phyloP scores from a whole-genome alignment of 2,329 filamentous ascomycete species.

The Metarhizium humberi region DNA sequence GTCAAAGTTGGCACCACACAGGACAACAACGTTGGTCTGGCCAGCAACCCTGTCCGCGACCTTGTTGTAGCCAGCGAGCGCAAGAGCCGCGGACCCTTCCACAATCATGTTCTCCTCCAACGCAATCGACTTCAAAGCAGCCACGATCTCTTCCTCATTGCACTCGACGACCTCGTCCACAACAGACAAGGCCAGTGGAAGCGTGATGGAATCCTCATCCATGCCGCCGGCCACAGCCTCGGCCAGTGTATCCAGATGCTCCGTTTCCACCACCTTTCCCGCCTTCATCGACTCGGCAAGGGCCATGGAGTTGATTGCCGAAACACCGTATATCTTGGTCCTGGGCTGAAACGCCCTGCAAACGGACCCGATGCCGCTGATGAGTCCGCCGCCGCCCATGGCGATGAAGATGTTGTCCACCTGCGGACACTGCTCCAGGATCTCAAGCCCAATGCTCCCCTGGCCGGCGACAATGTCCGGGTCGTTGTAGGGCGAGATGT shows the following conservation, averaged over 20 bases:
- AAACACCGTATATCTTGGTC: slow-evolving; percentile 11
- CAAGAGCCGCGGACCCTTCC: slow-evolving; percentile 14
- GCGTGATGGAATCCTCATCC: slow-evolving; percentile 14
- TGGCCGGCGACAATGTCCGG: slow-evolving; percentile 11
- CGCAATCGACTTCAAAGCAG: slow-evolving; percentile 7
- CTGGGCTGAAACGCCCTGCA: slow-evolving; percentile 14
- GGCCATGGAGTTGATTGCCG: slow-evolving; percentile 13
- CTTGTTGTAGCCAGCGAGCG: slow-evolving; percentile 13
- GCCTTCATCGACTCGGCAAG: slow-evolving; percentile 13
- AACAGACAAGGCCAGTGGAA: slow-evolving; percentile 11
- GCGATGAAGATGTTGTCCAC: slow-evolving; percentile 15
- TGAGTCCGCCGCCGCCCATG: slow-evolving; percentile 15
- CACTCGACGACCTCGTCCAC: slow-evolving; percentile 14
- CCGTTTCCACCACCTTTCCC: slow-evolving; percentile 12
- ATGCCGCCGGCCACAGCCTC: slow-evolving; percentile 16
- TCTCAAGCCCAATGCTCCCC: slow-evolving; percentile 12
- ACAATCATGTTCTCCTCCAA: slow-evolving; percentile 16
- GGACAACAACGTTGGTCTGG: slow-evolving; percentile 11
- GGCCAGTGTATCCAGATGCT: slow-evolving; percentile 13
- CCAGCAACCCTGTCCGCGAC: slow-evolving; percentile 4
- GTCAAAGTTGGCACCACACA: slow-evolving; percentile 12
- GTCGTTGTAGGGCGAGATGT: slow-evolving; percentile 17
- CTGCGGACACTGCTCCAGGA: slow-evolving; percentile 13
- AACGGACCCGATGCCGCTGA: slow-evolving; percentile 15
- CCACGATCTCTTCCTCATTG: slow-evolving; percentile 10